phyloP scores from a whole-genome alignment of 805 yeast genomes.

The Tetrapisispora taiwanensis region DNA sequence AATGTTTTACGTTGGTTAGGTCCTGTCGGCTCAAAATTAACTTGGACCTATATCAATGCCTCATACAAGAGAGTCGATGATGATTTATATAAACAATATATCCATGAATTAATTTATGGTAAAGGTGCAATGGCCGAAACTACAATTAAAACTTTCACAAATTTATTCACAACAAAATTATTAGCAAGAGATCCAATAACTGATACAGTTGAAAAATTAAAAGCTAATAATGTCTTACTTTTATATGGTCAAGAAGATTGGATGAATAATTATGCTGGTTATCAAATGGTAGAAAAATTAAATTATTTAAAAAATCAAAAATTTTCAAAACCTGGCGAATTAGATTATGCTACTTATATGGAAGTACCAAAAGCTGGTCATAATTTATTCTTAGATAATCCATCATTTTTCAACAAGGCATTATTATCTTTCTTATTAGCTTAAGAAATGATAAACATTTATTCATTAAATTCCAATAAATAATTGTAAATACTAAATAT shows the following conservation, averaged over 20 bases:
- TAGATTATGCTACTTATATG: constrained; percentile 7
- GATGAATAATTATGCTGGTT: constrained; percentile 55
- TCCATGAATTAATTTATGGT: constrained; percentile 14
- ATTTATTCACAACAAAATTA: constrained; percentile 26
- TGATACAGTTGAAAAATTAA: constrained; percentile 40
- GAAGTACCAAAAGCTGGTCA: constrained; percentile 51
- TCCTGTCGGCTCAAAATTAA: constrained; percentile 32
- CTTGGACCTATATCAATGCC: constrained; percentile 25
- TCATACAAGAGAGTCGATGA: constrained; percentile 25
- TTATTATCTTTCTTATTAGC: constrained; percentile 27
- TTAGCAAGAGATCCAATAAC: constrained; percentile 55
- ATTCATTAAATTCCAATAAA: too few relatives aligned
- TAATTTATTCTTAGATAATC: constrained; percentile 65
- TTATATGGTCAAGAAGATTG: constrained; percentile 65
- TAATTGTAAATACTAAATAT: too few relatives aligned
- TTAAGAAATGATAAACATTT: not conserved
- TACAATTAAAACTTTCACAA: constrained; percentile 22
- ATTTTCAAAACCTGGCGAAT: not conserved
- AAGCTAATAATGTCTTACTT: constrained; percentile 31
- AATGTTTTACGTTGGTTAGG: constrained; percentile 38
- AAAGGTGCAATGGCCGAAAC: constrained; percentile 8
- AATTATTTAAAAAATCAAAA: constrained; percentile 5
- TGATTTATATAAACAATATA: constrained; percentile 19
- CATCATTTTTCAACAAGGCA: constrained; percentile 39
- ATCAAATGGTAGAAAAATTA: constrained; percentile 11